Percentiles rank a stretch among this genome's conserved stretches.
Evolutionary conservation across 148 eudicot genomes (phyloP).

Genomic region (Polygonum aviculare): DNA sequence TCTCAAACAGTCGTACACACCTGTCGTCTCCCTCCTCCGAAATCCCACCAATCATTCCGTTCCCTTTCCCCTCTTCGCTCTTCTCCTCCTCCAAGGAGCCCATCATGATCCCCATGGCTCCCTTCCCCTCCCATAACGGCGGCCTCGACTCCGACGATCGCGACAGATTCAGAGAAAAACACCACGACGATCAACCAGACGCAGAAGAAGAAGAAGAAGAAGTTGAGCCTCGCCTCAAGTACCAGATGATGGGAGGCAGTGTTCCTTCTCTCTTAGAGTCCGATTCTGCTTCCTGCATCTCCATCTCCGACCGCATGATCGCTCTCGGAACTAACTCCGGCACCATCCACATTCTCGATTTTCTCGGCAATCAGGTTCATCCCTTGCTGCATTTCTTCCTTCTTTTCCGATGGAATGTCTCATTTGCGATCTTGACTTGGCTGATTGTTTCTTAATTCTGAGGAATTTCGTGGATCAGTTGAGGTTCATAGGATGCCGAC

Average conservation of each 20-base stretch:
- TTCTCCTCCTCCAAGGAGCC: constrained; percentile 1
- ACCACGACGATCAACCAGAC: constrained; percentile 23
- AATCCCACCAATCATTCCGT: not conserved
- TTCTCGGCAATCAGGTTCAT: constrained; percentile 90
- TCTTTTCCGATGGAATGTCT: constrained; percentile 1
- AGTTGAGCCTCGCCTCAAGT: constrained; percentile 87
- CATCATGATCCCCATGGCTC: constrained; percentile 37
- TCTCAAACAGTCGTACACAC: not conserved
- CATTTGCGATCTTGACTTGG: not conserved
- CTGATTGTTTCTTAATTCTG: not conserved
- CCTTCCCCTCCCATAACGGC: constrained; percentile 54
- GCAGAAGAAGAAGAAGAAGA: constrained; percentile 49
- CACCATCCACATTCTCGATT: constrained; percentile 71
- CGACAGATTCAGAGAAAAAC: constrained; percentile 16
- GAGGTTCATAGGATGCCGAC: not conserved
- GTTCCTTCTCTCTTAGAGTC: constrained; percentile 45
- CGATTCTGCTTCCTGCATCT: constrained; percentile 70
- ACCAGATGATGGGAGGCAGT: constrained; percentile 94
- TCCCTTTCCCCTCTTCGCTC: not conserved
- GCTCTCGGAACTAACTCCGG: constrained; percentile 87
- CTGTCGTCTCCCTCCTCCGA: not conserved
- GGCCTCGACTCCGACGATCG: constrained; percentile 67
- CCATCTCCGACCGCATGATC: constrained; percentile 88
- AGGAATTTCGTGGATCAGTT: not conserved
- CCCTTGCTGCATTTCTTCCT: not conserved